Evolutionary conservation across 495 filamentous ascomycete genomes (phyloP), one percentile per base, ranked within the genome.

Genomic region (Platismatia glauca): DNA sequence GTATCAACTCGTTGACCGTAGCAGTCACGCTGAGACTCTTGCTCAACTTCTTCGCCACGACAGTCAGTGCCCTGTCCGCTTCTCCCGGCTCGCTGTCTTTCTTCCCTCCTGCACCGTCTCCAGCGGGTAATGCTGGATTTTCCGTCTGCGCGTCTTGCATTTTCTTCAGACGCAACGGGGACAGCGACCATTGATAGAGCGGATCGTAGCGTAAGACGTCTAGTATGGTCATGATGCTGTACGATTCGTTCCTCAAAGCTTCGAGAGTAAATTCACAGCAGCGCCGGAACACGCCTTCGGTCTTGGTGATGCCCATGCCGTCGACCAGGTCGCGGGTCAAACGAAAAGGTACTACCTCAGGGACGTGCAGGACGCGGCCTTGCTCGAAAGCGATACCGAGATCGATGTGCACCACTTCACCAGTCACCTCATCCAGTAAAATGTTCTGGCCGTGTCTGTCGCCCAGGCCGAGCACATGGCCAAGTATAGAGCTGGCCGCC

Each of bases 211-310:
- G 88, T 58, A 98, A 79, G 34, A 97, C 94, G 68, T 97, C 93
- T 1, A 98, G 82, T 52, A 98, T 92, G 6, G 93, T 96, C 89
- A 94, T 96, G 72, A 98, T 97, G 67, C 86, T 90, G 67, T 95
- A 95, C 0, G 86, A 87, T 73, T 98, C 94, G 69, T 95, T 86
- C 15, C 95, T 86, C 37, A 98, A 79, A 20, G 95, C 90, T 65
- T 96, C 91, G 7, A 98, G 81, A 0, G 92, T 97, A 69, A 97
- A 97, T 72, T 98, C 95, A 73, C 95, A 98, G 73, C 95, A 98
- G 29, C 94, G 82, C 15, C 93, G 84, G 77, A 97, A 98, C 3
- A 97, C 90, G 11, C 94, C 94, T 75, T 98, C 94, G 0, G 91
- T 96, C 67, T 88, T 88, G 38, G 90, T 95, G 66, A 97, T 89